These are phyloP conservation scores for Monilinia polystroma DNA, from an alignment of 2,329 filamentous ascomycete species.

Conservation along the genomic window DNA sequence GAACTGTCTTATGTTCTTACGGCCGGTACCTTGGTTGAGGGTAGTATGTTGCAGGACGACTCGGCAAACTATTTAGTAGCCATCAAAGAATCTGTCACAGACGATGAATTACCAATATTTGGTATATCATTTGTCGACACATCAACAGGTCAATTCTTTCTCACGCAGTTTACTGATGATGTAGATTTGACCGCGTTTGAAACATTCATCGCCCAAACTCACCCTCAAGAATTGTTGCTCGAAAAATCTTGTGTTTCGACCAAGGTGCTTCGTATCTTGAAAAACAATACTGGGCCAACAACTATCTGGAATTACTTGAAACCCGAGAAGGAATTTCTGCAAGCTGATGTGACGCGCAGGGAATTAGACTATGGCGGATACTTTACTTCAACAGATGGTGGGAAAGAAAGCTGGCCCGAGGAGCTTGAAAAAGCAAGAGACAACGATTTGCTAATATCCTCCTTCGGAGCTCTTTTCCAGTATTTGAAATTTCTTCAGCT, in stretches of 20 bases:
- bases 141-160: slow-evolving; percentile 88
- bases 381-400: slow-evolving; percentile 60
- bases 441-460: slow-evolving; percentile 84
- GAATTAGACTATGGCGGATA: slow-evolving; percentile 80
- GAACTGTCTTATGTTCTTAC: slow-evolving; percentile 91
- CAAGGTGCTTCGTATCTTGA: slow-evolving; percentile 89
- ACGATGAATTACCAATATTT: slow-evolving; percentile 76
- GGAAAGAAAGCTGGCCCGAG: slow-evolving; percentile 70
- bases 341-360: slow-evolving; percentile 74
- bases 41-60: slow-evolving; percentile 95
- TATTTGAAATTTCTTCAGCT: slow-evolving; percentile 87
- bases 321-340: slow-evolving; percentile 84
- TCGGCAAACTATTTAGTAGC: slow-evolving; percentile 96
- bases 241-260: slow-evolving; percentile 85
- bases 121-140: slow-evolving; percentile 94
- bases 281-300: slow-evolving; percentile 89
- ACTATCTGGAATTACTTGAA: slow-evolving; percentile 96
- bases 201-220: slow-evolving; percentile 89
- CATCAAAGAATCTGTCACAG: slow-evolving; percentile 72
- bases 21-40: slow-evolving; percentile 88
- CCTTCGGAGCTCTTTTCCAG: slow-evolving; percentile 82
- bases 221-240: slow-evolving; percentile 82
- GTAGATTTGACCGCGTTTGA: slow-evolving; percentile 94
- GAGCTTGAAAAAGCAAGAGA: slow-evolving; percentile 68
- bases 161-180: slow-evolving; percentile 92